Percentiles rank a stretch among this genome's conserved stretches.
Evolutionary conservation across 257 asterid genomes (phyloP).

Genomic region (Misopates orontium): DNA sequence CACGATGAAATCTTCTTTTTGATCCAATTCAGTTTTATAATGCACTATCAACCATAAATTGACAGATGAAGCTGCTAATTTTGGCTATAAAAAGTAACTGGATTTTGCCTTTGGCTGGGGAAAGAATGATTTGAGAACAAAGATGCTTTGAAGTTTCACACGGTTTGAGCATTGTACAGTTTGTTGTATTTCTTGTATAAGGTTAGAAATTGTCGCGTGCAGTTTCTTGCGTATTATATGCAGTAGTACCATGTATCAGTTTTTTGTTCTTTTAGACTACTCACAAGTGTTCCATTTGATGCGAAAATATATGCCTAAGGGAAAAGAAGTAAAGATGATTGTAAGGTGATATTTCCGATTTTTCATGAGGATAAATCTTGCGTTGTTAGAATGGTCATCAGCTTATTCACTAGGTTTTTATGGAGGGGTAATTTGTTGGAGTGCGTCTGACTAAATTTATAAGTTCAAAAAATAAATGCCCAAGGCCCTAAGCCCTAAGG

Average conservation of each 20-base stretch:
- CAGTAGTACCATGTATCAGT: constrained; percentile 14
- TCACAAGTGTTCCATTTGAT: constrained; percentile 4
- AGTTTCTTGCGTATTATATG: constrained; percentile 19
- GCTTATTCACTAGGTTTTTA: no score
- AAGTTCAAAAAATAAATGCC: no score
- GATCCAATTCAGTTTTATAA: neutral
- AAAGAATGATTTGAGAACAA: neutral
- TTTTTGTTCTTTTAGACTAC: constrained; percentile 8
- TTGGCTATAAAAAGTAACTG: constrained; percentile 10
- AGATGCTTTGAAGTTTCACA: neutral
- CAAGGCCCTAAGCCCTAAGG: no score
- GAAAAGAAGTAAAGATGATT: neutral
- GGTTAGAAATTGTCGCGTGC: constrained; percentile 16
- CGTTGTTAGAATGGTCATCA: no score
- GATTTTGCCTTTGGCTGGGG: constrained; percentile 13
- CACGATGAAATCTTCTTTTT: constrained; percentile 4
- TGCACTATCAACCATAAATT: neutral
- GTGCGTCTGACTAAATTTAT: no score
- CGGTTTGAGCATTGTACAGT: constrained; percentile 30
- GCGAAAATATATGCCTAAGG: neutral
- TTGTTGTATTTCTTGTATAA: constrained; percentile 5
- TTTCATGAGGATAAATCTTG: neutral
- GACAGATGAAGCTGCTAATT: constrained; percentile 1
- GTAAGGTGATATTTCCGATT: neutral
- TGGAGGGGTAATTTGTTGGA: no score